Conservation (phyloP, 2,329 filamentous ascomycete species). For the Mycosphaerelloides madeirae region DNA sequence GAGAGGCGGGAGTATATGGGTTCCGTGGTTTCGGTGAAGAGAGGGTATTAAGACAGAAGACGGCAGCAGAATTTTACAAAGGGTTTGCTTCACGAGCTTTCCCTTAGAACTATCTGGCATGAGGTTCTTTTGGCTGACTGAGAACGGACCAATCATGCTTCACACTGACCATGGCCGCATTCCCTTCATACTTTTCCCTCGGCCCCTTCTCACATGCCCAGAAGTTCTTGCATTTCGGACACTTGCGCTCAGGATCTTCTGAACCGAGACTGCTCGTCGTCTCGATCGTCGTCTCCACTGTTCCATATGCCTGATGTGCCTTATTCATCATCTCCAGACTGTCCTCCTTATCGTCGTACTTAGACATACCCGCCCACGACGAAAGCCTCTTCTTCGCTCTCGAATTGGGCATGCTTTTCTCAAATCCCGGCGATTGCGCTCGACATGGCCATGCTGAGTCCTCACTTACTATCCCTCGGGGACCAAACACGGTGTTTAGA, state of each 20-base stretch:
- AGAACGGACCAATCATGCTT: no score
- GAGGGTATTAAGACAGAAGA: no score
- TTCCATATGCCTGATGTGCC: conserved; percentile 2
- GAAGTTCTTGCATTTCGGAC: no score
- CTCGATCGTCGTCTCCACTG: conserved; percentile 4
- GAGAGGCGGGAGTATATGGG: no score
- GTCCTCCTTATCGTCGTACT: conserved; percentile 12
- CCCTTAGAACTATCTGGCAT: no score
- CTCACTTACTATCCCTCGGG: background rate
- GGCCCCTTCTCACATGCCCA: no score
- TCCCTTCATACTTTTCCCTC: no score
- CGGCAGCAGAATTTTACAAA: no score
- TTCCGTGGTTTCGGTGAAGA: no score
- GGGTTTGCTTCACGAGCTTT: no score
- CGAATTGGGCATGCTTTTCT: background rate
- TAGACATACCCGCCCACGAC: conserved; percentile 2
- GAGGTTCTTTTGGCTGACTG: no score
- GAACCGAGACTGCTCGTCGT: conserved; percentile 3
- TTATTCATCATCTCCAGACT: conserved; percentile 15
- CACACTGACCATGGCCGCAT: no score
- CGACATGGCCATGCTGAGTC: conserved; percentile 1
- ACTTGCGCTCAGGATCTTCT: background rate
- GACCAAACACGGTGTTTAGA: conserved; percentile 4
- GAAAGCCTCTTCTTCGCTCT: conserved; percentile 3
- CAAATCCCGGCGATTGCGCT: background rate